Conservation (phyloP, 2,329 filamentous ascomycete species). For the Ophiosphaerella narmari region DNA sequence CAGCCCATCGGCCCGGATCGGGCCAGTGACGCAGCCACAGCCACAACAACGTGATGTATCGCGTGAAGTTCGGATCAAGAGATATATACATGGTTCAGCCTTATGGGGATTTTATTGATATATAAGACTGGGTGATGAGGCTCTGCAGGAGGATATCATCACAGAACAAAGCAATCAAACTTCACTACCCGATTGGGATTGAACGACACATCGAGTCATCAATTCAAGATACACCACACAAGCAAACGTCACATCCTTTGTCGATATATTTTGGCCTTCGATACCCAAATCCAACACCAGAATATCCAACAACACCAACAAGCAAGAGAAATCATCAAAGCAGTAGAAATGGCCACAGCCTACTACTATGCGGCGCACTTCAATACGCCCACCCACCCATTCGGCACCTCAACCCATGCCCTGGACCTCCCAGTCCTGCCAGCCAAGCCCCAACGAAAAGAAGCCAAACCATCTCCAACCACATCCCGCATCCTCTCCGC, state of each 20-base stretch:
- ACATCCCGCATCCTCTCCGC: constrained; percentile 4
- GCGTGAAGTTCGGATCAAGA: neutral
- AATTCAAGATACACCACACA: neutral
- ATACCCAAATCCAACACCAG: constrained; percentile 3
- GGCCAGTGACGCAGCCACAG: constrained; percentile 11
- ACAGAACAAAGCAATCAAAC: constrained; percentile 2
- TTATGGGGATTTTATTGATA: neutral
- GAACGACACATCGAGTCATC: neutral
- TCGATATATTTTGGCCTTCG: neutral
- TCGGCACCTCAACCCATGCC: constrained; percentile 10
- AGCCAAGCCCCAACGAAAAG: constrained; percentile 5
- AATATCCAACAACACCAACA: constrained; percentile 3
- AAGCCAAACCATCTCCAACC: constrained; percentile 4
- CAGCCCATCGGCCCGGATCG: constrained; percentile 14
- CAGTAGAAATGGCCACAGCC: constrained; percentile 12
- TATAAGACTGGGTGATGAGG: neutral
- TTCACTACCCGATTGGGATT: constrained; percentile 16
- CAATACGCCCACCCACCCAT: constrained; percentile 15
- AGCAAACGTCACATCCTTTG: neutral
- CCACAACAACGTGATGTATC: constrained; percentile 19
- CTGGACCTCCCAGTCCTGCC: constrained; percentile 8
- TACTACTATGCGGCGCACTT: constrained; percentile 29
- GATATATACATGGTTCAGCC: neutral
- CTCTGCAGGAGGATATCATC: neutral
- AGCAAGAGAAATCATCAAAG: constrained; percentile 1